Percentiles rank a stretch among this genome's conserved stretches.
phyloP scores from a whole-genome alignment of 148 eudicot species.

The Fagopyrum esculentum region DNA sequence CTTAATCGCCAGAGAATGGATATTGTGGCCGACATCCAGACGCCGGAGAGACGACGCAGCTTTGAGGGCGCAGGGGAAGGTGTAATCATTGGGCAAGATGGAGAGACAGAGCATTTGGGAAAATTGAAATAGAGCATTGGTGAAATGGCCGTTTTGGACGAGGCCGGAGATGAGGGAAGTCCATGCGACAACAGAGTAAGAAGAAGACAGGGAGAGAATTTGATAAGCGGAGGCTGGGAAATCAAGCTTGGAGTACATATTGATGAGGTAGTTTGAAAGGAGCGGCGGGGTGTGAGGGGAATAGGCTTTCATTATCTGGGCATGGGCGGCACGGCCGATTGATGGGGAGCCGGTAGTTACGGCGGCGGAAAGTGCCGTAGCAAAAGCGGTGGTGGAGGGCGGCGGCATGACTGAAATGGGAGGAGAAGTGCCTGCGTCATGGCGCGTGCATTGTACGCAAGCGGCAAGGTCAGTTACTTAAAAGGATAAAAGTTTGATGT shows the following conservation, averaged over 20 bases:
- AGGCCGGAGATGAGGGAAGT: conserved; percentile 48
- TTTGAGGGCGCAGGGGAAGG: conserved; percentile 47
- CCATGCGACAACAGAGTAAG: conserved; percentile 56
- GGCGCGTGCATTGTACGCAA: conserved; percentile 12
- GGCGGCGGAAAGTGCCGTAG: conserved; percentile 27
- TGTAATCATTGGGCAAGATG: conserved; percentile 51
- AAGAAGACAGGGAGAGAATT: conserved; percentile 34
- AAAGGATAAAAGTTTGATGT: too few relatives aligned
- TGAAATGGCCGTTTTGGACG: conserved; percentile 35
- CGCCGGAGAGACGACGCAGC: conserved; percentile 25
- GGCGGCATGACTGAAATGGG: conserved; percentile 19
- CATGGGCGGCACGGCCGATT: conserved; percentile 45
- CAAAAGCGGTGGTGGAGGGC: conserved; percentile 25
- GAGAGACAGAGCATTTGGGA: conserved; percentile 26
- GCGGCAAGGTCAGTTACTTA: too few relatives aligned
- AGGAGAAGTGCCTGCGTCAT: conserved; percentile 4
- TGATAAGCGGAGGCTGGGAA: conserved; percentile 34
- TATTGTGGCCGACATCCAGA: conserved; percentile 16
- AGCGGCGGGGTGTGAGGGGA: conserved; percentile 19
- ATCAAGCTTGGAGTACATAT: conserved; percentile 64
- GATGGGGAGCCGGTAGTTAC: conserved; percentile 25
- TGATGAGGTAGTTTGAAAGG: conserved; percentile 45
- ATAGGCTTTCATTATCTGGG: conserved; percentile 30
- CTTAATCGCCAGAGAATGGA: conserved; percentile 38
- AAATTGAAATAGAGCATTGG: conserved; percentile 32